These are phyloP conservation scores for Cladosporium sphaerospermum DNA, from an alignment of 2,329 filamentous ascomycete species.

Conservation along the genomic window DNA sequence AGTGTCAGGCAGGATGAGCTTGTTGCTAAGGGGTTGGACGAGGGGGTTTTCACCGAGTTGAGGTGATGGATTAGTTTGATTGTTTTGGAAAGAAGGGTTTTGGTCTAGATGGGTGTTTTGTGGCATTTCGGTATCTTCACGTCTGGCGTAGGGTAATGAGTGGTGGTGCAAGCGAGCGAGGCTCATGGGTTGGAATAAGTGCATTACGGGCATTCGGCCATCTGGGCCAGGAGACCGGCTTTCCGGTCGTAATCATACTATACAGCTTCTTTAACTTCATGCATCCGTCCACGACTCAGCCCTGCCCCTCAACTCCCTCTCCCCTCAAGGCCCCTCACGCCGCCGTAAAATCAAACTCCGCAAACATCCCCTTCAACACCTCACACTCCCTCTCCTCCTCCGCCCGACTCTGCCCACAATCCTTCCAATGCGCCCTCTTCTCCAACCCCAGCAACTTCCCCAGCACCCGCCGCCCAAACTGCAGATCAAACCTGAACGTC, in stretches of 20 bases:
- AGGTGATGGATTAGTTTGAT: background rate
- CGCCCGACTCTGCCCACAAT: slow-evolving; percentile 67
- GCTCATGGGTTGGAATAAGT: no score
- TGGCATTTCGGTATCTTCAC: no score
- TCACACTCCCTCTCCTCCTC: slow-evolving; percentile 76
- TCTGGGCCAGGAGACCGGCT: no score
- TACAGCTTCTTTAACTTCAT: background rate
- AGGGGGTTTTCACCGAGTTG: slow-evolving; percentile 9
- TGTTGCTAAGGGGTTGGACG: slow-evolving; percentile 9
- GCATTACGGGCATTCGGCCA: no score
- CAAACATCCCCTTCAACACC: slow-evolving; percentile 74
- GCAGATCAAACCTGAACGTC: slow-evolving; percentile 75
- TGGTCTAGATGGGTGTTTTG: no score
- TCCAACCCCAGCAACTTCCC: slow-evolving; percentile 82
- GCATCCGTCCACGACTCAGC: background rate
- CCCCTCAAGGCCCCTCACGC: background rate
- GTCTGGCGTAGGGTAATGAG: no score
- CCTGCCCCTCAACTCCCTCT: background rate
- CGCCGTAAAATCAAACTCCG: slow-evolving; percentile 60
- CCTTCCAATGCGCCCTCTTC: slow-evolving; percentile 73
- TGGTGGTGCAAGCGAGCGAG: no score
- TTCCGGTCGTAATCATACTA: background rate
- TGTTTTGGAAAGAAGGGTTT: no score
- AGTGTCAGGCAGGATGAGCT: slow-evolving; percentile 9
- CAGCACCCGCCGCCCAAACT: slow-evolving; percentile 81